Conservation (phyloP, 106 monocot genomes). For the Chionographis japonica region DNA sequence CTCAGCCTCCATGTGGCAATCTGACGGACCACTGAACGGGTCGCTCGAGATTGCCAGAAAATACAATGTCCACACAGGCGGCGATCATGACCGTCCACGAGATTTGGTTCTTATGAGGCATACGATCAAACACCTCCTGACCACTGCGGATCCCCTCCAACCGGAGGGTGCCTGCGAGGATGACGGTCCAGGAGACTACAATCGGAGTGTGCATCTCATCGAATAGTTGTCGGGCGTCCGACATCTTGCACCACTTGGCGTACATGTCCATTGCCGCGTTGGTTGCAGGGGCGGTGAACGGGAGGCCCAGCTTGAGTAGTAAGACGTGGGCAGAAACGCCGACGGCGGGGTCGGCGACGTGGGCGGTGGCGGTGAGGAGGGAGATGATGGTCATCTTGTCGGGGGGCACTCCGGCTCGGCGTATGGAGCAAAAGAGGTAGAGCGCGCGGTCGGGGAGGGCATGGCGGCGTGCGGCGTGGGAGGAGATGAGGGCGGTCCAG, state of each 20-base stretch:
- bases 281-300: constrained; percentile 11
- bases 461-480: constrained; percentile 11
- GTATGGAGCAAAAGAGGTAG: constrained; percentile 40
- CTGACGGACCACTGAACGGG: constrained; percentile 4
- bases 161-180: constrained; percentile 34
- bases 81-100: constrained; percentile 52
- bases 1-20: no score
- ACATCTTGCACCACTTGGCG: constrained; percentile 39
- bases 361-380: constrained; percentile 34
- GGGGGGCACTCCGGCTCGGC: constrained; percentile 17
- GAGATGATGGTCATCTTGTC: constrained; percentile 42
- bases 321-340: constrained; percentile 35
- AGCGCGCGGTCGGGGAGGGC: constrained; percentile 20
- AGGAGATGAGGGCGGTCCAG: constrained; percentile 43
- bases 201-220: constrained; percentile 33
- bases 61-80: constrained; percentile 49
- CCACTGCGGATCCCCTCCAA: constrained; percentile 46
- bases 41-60: no score
- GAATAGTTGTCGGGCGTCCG: constrained; percentile 43
- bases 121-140: constrained; percentile 38
- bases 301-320: constrained; percentile 38
- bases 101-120: constrained; percentile 48
- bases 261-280: constrained; percentile 54
- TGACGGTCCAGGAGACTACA: constrained; percentile 54
- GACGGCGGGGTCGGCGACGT: constrained; percentile 19